These are phyloP conservation scores for Macroventuria anomochaeta DNA, from an alignment of 2,329 filamentous ascomycete species.

Conservation along the genomic window DNA sequence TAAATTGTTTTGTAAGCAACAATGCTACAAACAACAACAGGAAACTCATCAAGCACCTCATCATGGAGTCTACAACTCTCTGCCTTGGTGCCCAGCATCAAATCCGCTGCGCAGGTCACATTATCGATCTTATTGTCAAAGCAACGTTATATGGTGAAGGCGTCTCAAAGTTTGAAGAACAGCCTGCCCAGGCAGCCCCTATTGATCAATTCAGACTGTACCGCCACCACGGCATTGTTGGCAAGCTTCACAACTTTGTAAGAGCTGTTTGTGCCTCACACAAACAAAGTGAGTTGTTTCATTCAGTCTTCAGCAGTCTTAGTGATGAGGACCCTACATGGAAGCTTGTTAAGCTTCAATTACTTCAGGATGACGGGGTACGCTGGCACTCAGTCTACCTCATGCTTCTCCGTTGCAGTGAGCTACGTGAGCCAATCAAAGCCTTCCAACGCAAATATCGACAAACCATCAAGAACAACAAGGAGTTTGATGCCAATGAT, in stretches of 20 bases:
- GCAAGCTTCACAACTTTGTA: slow-evolving; percentile 2
- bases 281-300: background rate
- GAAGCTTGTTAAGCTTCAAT: background rate
- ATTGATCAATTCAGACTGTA: background rate
- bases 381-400: too few species aligned
- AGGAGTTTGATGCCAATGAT: background rate
- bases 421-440: slow-evolving; percentile 12
- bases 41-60: slow-evolving; percentile 9
- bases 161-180: background rate
- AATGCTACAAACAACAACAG: slow-evolving; percentile 3
- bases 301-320: background rate
- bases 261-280: background rate
- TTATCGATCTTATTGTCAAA: background rate
- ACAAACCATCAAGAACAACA: background rate
- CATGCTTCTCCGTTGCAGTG: slow-evolving; percentile 14
- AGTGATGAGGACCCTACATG: background rate
- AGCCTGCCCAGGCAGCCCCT: too few species aligned
- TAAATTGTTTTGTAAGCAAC: background rate
- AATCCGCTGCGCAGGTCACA: background rate
- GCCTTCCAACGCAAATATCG: background rate
- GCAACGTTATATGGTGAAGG: background rate
- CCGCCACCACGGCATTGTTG: background rate
- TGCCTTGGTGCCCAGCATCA: background rate
- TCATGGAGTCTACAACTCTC: background rate
- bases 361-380: slow-evolving; percentile 11